Conservation (phyloP, 441 rosid genomes). For the Populus trichocarpa region DNA sequence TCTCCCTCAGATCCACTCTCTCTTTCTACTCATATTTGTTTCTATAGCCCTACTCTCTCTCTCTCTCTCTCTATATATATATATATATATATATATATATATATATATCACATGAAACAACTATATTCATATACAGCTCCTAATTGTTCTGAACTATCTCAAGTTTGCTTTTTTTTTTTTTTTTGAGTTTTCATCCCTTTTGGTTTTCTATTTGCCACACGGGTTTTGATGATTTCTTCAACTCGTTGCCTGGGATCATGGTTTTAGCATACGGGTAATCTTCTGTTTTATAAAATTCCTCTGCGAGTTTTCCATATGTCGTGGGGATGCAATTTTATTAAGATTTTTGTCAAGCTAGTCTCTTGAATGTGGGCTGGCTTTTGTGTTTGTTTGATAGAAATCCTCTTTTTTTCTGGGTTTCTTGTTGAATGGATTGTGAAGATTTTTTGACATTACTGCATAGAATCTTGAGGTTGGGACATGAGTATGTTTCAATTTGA, state of each 20-base stretch:
- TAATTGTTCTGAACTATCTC: not conserved
- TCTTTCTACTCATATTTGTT: not conserved
- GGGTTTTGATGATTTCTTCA: not conserved
- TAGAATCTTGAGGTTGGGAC: slow-evolving; percentile 19
- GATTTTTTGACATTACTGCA: slow-evolving; percentile 8
- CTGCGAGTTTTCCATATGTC: not conserved
- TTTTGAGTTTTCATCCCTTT: not conserved
- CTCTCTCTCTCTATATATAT: not conserved
- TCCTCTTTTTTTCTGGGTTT: not conserved
- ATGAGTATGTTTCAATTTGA: slow-evolving; percentile 47
- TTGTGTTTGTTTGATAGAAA: not conserved
- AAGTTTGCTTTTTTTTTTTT: not conserved
- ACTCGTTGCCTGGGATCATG: not conserved
- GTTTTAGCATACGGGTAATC: not conserved
- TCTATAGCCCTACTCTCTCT: not conserved
- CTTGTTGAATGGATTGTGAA: slow-evolving; percentile 12
- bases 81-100: not conserved
- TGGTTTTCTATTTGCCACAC: not conserved
- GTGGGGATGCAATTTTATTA: not conserved
- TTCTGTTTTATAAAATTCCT: slow-evolving; percentile 10
- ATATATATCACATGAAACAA: not conserved
- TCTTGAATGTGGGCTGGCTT: not conserved
- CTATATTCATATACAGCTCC: not conserved
- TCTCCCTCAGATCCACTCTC: not conserved
- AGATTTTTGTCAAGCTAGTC: not conserved